Evolutionary conservation across 176 grass and related monocot species (phyloP).

Genomic region (Eleusine coracana): DNA sequence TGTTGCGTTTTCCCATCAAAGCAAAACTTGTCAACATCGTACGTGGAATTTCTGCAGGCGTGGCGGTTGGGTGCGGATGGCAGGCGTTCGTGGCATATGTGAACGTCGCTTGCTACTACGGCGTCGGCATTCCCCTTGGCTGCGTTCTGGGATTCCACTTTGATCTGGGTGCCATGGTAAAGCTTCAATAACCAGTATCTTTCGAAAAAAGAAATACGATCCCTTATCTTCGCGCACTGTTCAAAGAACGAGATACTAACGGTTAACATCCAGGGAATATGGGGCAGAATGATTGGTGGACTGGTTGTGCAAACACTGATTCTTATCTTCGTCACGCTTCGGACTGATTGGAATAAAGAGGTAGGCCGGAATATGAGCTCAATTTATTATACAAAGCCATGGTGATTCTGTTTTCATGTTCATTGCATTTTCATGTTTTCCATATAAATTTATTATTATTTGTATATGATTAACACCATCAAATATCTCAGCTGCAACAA

Average conservation of each 20-base stretch:
- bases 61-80: slow-evolving; percentile 74
- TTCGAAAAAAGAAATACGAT: background rate
- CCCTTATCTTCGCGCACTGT: background rate
- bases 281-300: slow-evolving; percentile 39
- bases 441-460: background rate
- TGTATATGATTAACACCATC: background rate
- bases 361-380: background rate
- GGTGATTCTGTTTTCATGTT: background rate
- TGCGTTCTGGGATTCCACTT: slow-evolving; percentile 60
- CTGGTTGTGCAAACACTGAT: slow-evolving; percentile 19
- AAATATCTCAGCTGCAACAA: background rate
- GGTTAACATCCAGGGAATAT: slow-evolving; percentile 24
- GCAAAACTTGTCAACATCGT: background rate
- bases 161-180: slow-evolving; percentile 58
- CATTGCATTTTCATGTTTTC: background rate
- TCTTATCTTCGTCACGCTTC: slow-evolving; percentile 20
- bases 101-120: slow-evolving; percentile 70
- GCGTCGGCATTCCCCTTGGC: slow-evolving; percentile 56
- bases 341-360: slow-evolving; percentile 41
- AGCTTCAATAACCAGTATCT: background rate
- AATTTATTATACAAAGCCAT: background rate
- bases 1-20: background rate
- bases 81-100: slow-evolving; percentile 72
- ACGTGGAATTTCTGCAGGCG: slow-evolving; percentile 34
- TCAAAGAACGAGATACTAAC: background rate